These are phyloP conservation scores for Erysimum cheiri DNA, from an alignment of 441 rosid genomes.

Conservation along the genomic window DNA sequence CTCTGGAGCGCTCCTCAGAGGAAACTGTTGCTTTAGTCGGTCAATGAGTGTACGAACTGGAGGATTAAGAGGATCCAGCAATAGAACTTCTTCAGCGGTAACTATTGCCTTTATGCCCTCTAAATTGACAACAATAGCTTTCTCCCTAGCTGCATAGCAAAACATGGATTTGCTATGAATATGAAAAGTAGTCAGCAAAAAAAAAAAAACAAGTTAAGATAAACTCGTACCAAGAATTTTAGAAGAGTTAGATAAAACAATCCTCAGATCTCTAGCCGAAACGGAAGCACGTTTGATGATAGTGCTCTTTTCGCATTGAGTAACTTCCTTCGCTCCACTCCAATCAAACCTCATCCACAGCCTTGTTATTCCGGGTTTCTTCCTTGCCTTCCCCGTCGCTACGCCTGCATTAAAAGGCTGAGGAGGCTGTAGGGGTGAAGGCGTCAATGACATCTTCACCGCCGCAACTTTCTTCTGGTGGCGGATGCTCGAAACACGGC, in stretches of 20 bases:
- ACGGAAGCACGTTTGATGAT: conserved; percentile 74
- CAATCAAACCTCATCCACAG: conserved; percentile 89
- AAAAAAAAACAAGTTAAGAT: not conserved
- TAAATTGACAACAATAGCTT: conserved; percentile 86
- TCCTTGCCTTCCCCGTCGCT: conserved; percentile 60
- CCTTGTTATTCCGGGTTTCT: conserved; percentile 70
- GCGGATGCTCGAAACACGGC: conserved; percentile 54
- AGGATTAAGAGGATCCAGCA: conserved; percentile 75
- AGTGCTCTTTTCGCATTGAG: conserved; percentile 79
- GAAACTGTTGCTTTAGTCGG: conserved; percentile 78
- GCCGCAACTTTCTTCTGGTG: conserved; percentile 49
- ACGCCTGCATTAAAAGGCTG: conserved; percentile 25
- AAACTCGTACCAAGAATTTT: conserved; percentile 71
- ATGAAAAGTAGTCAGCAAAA: not conserved
- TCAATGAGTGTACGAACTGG: conserved; percentile 78
- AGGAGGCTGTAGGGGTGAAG: conserved; percentile 45
- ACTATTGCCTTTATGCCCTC: conserved; percentile 87
- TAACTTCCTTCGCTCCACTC: conserved; percentile 68
- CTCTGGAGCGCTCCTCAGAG: conserved; percentile 49
- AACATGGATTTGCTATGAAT: conserved; percentile 5
- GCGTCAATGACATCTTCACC: conserved; percentile 30
- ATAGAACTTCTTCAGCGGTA: conserved; percentile 82
- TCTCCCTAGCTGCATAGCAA: conserved; percentile 77
- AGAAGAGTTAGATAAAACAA: conserved; percentile 82
- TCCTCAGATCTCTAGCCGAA: conserved; percentile 89